Conservation (phyloP, 768 basidiomycete genomes). For the Leucosporidium scottii region DNA sequence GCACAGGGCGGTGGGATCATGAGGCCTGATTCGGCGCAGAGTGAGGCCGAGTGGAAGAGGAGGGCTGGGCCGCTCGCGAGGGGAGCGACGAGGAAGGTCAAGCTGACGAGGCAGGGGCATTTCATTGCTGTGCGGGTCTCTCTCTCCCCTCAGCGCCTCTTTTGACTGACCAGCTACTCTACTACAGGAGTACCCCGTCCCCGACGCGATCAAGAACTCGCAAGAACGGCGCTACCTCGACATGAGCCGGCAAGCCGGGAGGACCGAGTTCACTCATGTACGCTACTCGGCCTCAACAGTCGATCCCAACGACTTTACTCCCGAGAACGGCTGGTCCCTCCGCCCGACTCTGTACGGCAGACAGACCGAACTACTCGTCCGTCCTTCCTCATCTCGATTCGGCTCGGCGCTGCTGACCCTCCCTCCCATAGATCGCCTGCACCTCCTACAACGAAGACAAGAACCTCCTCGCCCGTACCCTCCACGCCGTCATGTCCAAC, state of each 20-base stretch:
- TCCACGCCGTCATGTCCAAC: slow-evolving; percentile 79
- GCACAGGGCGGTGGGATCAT: too few species aligned
- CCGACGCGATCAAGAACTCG: neutral
- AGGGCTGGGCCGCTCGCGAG: neutral
- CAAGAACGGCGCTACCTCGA: neutral
- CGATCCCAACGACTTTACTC: slow-evolving; percentile 78
- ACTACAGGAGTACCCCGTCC: neutral
- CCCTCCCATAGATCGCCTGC: neutral
- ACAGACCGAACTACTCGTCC: slow-evolving; percentile 84
- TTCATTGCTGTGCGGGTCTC: neutral
- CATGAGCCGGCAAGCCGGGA: neutral
- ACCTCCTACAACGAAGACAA: slow-evolving; percentile 70
- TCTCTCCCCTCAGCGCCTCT: too few species aligned
- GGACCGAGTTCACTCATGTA: neutral
- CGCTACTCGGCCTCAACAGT: slow-evolving; percentile 38
- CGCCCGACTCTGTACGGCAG: slow-evolving; percentile 79
- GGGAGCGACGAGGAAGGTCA: slow-evolving; percentile 1
- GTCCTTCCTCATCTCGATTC: slow-evolving; percentile 38
- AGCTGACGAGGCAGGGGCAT: neutral
- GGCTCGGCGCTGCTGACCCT: too few species aligned
- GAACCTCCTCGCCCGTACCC: slow-evolving; percentile 67
- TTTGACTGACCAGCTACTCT: neutral
- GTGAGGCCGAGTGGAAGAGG: neutral
- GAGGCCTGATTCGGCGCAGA: neutral
- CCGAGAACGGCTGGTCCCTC: slow-evolving; percentile 64